phyloP scores from a whole-genome alignment of 2,329 filamentous ascomycete genomes.

The Monilinia polystroma region DNA sequence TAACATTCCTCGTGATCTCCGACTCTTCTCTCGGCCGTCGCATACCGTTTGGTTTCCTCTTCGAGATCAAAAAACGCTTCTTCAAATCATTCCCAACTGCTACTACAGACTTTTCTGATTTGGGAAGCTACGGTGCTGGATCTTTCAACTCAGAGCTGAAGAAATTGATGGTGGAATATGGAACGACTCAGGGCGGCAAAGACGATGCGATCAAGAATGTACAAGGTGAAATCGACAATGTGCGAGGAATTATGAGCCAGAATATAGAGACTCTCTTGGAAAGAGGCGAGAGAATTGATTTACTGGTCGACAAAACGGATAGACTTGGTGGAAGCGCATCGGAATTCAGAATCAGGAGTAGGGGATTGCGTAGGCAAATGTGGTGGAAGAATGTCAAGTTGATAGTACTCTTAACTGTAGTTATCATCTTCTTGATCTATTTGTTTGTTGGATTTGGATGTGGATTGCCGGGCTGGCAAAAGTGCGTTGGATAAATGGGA shows the following conservation, averaged over 20 bases:
- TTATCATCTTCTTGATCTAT: slow-evolving; percentile 70
- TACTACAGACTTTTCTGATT: slow-evolving; percentile 67
- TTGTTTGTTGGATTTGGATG: slow-evolving; percentile 71
- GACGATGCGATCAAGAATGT: slow-evolving; percentile 82
- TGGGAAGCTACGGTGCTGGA: slow-evolving; percentile 88
- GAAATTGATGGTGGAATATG: slow-evolving; percentile 78
- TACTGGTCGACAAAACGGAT: slow-evolving; percentile 96
- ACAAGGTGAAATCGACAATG: slow-evolving; percentile 87
- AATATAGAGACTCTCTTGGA: slow-evolving; percentile 90
- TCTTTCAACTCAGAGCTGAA: slow-evolving; percentile 81
- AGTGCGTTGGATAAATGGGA: slow-evolving; percentile 34
- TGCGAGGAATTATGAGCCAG: slow-evolving; percentile 89
- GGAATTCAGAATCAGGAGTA: slow-evolving; percentile 85
- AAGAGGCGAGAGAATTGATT: slow-evolving; percentile 87
- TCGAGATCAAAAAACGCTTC: slow-evolving; percentile 89
- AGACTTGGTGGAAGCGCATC: slow-evolving; percentile 80
- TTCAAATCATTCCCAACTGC: slow-evolving; percentile 65
- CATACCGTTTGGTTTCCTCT: slow-evolving; percentile 87
- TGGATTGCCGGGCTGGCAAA: slow-evolving; percentile 57
- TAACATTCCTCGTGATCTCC: slow-evolving; percentile 90
- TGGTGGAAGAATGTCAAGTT: slow-evolving; percentile 99
- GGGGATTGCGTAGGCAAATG: slow-evolving; percentile 87
- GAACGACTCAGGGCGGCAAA: slow-evolving; percentile 71
- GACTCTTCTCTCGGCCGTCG: slow-evolving; percentile 78
- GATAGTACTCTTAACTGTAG: slow-evolving; percentile 75